A percentile compares a stretch with the other conserved stretches of the same genome.
Conservation (phyloP, 257 asterid genomes). For the Rubia yunnanensis region DNA sequence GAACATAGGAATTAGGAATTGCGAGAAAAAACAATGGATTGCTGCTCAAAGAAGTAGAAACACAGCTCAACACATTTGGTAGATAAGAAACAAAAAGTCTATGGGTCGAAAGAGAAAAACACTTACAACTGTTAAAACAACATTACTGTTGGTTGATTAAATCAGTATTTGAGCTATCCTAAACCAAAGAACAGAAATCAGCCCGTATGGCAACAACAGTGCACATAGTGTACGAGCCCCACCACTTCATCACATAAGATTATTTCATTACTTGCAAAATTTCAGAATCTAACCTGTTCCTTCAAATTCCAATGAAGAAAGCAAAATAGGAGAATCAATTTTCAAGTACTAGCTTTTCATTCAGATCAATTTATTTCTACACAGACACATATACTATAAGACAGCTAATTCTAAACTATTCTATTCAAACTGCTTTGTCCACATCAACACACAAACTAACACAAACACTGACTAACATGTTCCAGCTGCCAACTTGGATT, state of each 20-base stretch:
- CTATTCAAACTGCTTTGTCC: background rate
- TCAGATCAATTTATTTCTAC: too few relatives aligned
- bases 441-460: background rate
- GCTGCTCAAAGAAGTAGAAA: background rate
- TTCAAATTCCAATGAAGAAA: too few relatives aligned
- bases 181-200: too few relatives aligned
- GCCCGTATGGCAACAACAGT: background rate
- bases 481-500: background rate
- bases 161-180: too few relatives aligned
- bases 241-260: background rate
- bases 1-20: background rate
- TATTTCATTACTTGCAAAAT: background rate
- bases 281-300: background rate
- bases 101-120: too few relatives aligned
- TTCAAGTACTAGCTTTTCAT: too few relatives aligned
- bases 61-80: background rate
- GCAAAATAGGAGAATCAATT: background rate
- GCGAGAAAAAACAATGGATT: too few relatives aligned
- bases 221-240: background rate
- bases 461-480: background rate
- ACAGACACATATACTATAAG: background rate
- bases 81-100: too few relatives aligned
- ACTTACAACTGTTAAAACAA: too few relatives aligned
- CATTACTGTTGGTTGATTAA: too few relatives aligned
- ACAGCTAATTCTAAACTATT: background rate